phyloP scores from a whole-genome alignment of 2,329 filamentous ascomycete genomes.

The Dothistroma septosporum region DNA sequence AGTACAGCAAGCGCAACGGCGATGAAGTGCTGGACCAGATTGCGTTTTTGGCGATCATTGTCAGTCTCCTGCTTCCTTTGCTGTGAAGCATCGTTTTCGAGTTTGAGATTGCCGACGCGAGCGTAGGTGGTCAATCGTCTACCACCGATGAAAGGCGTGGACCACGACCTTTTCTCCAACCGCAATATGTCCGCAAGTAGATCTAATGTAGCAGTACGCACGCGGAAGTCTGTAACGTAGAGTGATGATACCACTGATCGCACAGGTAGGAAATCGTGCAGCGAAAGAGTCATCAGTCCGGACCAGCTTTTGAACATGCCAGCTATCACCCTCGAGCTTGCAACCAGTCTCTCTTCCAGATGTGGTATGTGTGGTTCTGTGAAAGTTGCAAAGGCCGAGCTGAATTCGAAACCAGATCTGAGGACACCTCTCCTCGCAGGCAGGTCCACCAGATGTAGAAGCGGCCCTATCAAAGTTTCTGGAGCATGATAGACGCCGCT shows the following conservation, averaged over 20 bases:
- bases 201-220: constrained; percentile 77
- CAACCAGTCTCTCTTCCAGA: constrained; percentile 66
- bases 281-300: constrained; percentile 79
- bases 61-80: constrained; percentile 55
- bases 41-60: constrained; percentile 57
- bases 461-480: constrained; percentile 80
- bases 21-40: constrained; percentile 90
- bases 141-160: constrained; percentile 89
- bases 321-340: constrained; percentile 89
- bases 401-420: constrained; percentile 83
- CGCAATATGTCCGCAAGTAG: constrained; percentile 77
- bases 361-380: constrained; percentile 68
- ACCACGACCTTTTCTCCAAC: constrained; percentile 93
- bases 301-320: constrained; percentile 90
- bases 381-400: constrained; percentile 81
- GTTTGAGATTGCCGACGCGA: constrained; percentile 79
- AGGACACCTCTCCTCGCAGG: constrained; percentile 76
- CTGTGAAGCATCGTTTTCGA: constrained; percentile 50
- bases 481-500: constrained; percentile 91
- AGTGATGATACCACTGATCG: constrained; percentile 70
- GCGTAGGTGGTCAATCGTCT: constrained; percentile 92
- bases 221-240: constrained; percentile 53
- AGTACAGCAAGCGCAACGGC: constrained; percentile 81
- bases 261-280: constrained; percentile 82
- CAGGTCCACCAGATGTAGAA: constrained; percentile 82